Percentiles rank a stretch among this genome's conserved stretches.
Conservation (phyloP, 2,329 filamentous ascomycete species). For the Aspergillus sp. region DNA sequence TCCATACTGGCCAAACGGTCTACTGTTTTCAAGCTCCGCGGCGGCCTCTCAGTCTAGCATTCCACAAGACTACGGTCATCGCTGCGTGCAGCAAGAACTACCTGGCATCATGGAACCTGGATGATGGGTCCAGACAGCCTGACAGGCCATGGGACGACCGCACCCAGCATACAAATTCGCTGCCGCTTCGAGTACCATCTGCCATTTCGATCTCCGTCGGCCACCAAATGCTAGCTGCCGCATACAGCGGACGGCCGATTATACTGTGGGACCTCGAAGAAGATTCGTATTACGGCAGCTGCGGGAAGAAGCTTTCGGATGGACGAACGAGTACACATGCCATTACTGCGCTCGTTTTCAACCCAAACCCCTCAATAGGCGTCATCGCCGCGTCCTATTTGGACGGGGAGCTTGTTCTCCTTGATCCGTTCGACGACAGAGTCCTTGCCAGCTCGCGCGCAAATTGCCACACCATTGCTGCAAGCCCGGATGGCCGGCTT, state of each 20-base stretch:
- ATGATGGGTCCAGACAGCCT: constrained; percentile 8
- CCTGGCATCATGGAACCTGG: constrained; percentile 19
- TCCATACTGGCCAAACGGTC: constrained; percentile 16
- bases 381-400: constrained; percentile 24
- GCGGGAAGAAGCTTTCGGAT: constrained; percentile 22
- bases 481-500: constrained; percentile 10
- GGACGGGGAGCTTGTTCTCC: constrained; percentile 24
- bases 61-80: constrained; percentile 18
- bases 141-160: constrained; percentile 15
- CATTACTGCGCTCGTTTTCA: constrained; percentile 25
- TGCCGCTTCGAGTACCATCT: constrained; percentile 5
- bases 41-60: constrained; percentile 11
- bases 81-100: constrained; percentile 18
- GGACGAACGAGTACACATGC: constrained; percentile 21
- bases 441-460: constrained; percentile 17
- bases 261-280: constrained; percentile 29
- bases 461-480: constrained; percentile 21
- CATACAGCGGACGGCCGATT: constrained; percentile 23
- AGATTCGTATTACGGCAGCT: constrained; percentile 23
- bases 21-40: constrained; percentile 15
- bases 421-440: constrained; percentile 20
- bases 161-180: constrained; percentile 3
- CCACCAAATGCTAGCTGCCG: constrained; percentile 22
- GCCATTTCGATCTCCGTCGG: constrained; percentile 7
- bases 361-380: constrained; percentile 21